Base-by-base conservation (phyloP, 2,329 filamentous ascomycete genomes). In the Aspergillus uvarum region DNA sequence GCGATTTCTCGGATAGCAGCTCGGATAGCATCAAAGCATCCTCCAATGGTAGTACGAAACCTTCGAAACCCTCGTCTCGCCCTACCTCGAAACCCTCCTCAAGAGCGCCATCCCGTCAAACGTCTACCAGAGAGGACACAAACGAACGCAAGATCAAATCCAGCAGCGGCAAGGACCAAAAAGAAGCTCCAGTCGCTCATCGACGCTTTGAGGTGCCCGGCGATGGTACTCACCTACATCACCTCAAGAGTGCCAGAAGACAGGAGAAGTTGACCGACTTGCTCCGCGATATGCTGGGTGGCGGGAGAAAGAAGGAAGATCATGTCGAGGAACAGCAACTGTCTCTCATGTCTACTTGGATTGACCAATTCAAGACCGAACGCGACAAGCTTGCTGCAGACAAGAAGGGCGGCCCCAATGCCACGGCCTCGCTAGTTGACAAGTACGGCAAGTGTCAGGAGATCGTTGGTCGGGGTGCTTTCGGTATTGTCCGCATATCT, bases 391-490 rank as follows among this genome's bases (percentile, higher is more conserved):
- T 87, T 55, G 87, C 88, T 1, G 79, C 85, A 44, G 91, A 96
- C 69, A 92, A 89, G 79, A 95, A 89, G 74, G 87, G 86, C 24
- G 89, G 89, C 0, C 85, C 89, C 6, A 90, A 89, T 70, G 83
- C 89, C 19, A 89, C 90, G 16, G 87, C 87, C 21, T 92, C 92
- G 0, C 81, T 99, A 52, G 91, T 95, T 1, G 92, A 98, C 72
- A 98, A 98, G 75, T 99, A 99, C 74, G 95, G 95, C 69, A 98
- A 98, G 79, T 98, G 95, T 74, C 94, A 98, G 73, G 95, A 99
- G 76, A 88, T 99, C 35, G 92, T 99, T 24, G 95, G 95, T 21
- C 91, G 94, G 42, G 95, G 95, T 62, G 95, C 95, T 47, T 99
- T 99, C 76, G 95, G 95, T 59, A 96, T 99, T 64, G 95, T 99